phyloP scores from a whole-genome alignment of 2,329 filamentous ascomycete genomes.

The Penicillium sp. region DNA sequence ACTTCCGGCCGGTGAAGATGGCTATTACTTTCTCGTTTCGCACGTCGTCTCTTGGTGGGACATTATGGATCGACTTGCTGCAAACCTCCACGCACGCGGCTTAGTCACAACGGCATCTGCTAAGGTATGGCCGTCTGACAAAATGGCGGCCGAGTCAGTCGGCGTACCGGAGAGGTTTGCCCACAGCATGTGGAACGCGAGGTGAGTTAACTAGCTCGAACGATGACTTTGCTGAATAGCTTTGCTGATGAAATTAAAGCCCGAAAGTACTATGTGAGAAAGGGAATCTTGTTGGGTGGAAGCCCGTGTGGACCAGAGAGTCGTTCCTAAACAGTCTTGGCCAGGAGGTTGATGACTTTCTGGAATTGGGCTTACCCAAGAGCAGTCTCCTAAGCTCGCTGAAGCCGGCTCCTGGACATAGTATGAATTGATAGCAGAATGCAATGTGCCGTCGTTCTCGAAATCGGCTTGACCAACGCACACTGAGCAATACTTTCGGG shows the following conservation, averaged over 20 bases:
- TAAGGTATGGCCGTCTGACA: neutral
- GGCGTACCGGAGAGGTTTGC: neutral
- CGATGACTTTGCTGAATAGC: neutral
- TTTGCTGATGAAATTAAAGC: neutral
- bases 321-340: neutral
- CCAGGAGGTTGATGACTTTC: constrained; percentile 4
- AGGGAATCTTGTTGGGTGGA: neutral
- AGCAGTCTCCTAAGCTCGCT: constrained; percentile 2
- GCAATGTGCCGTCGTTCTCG: too few relatives aligned
- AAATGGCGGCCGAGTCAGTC: neutral
- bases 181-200: neutral
- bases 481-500: too few relatives aligned
- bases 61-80: constrained; percentile 5
- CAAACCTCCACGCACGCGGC: neutral
- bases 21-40: constrained; percentile 8
- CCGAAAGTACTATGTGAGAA: neutral
- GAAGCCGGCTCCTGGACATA: neutral
- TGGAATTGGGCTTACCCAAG: constrained; percentile 6
- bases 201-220: neutral
- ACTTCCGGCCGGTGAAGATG: neutral
- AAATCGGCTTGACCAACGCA: too few relatives aligned
- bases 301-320: neutral
- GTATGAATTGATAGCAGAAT: neutral
- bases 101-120: neutral
- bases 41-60: constrained; percentile 8